phyloP scores from a whole-genome alignment of 495 filamentous ascomycete species.

The Trichoderma erinaceum region DNA sequence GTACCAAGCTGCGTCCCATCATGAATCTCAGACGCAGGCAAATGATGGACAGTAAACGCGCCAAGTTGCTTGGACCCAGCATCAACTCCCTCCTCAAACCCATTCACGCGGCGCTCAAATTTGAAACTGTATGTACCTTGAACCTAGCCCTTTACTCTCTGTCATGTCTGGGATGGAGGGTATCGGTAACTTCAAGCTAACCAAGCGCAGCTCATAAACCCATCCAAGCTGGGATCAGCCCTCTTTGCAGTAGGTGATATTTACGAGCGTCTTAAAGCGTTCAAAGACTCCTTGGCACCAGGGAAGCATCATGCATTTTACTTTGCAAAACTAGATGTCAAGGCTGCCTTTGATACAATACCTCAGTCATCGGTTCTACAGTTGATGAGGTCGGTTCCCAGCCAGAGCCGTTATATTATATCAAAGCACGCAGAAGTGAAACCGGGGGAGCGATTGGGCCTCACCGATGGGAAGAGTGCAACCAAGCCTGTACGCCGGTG shows the following conservation, averaged over 20 bases:
- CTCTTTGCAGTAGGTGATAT: slow-evolving; percentile 79
- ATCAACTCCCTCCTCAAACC: slow-evolving; percentile 79
- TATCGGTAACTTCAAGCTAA: slow-evolving; percentile 18
- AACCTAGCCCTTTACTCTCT: background rate
- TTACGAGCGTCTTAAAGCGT: slow-evolving; percentile 64
- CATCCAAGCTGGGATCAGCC: slow-evolving; percentile 60
- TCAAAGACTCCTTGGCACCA: slow-evolving; percentile 44
- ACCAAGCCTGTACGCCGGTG: slow-evolving; percentile 57
- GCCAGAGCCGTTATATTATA: slow-evolving; percentile 62
- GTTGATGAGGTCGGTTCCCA: slow-evolving; percentile 58
- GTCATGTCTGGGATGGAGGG: background rate
- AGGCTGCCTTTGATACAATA: slow-evolving; percentile 92
- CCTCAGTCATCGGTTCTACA: slow-evolving; percentile 68
- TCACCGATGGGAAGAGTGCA: slow-evolving; percentile 21
- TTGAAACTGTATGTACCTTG: slow-evolving; percentile 56
- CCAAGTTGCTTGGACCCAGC: slow-evolving; percentile 52
- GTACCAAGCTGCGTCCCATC: slow-evolving; percentile 62
- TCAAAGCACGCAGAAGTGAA: slow-evolving; percentile 68
- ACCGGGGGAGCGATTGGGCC: slow-evolving; percentile 28
- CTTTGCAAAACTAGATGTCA: slow-evolving; percentile 89
- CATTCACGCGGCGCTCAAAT: slow-evolving; percentile 66
- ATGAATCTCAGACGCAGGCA: slow-evolving; percentile 70
- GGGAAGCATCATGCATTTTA: slow-evolving; percentile 38
- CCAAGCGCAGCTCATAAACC: slow-evolving; percentile 42
- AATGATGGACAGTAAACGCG: slow-evolving; percentile 32